A percentile compares a stretch with the other conserved stretches of the same genome.
phyloP scores from a whole-genome alignment of 768 basidiomycete genomes.

The Boletus rufocinnamomeus region DNA sequence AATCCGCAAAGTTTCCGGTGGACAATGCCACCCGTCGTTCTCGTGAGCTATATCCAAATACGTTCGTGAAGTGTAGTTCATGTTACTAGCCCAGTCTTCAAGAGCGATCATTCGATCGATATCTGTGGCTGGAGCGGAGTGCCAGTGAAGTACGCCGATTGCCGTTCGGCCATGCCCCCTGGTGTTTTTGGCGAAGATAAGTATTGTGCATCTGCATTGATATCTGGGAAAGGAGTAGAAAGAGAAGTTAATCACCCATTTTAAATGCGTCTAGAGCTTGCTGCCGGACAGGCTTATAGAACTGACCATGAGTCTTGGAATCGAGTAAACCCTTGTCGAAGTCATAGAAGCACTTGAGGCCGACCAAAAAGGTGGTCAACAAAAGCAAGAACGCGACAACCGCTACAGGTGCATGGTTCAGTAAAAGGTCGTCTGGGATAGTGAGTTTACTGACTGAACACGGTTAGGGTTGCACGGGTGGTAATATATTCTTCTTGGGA shows the following conservation, averaged over 20 bases:
- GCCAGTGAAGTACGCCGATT: constrained; percentile 46
- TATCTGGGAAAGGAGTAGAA: constrained; percentile 39
- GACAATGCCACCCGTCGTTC: neutral
- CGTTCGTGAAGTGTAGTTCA: constrained; percentile 4
- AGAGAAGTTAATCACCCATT: constrained; percentile 40
- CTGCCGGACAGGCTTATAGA: constrained; percentile 35
- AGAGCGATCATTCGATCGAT: constrained; percentile 65
- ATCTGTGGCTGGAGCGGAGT: constrained; percentile 60
- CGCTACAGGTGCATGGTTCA: constrained; percentile 43
- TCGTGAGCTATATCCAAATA: constrained; percentile 8
- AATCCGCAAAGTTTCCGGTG: constrained; percentile 10
- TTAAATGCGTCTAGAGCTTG: constrained; percentile 23
- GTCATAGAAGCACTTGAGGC: constrained; percentile 77
- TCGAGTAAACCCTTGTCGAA: constrained; percentile 77
- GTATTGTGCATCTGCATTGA: constrained; percentile 49
- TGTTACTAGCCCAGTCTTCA: neutral
- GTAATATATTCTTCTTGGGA: constrained; percentile 58
- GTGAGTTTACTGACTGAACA: constrained; percentile 62
- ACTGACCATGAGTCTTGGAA: constrained; percentile 77
- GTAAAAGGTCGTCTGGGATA: neutral
- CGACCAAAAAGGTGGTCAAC: constrained; percentile 72
- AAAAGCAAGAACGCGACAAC: constrained; percentile 75
- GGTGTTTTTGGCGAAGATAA: constrained; percentile 40
- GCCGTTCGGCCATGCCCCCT: constrained; percentile 48
- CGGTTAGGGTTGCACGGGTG: constrained; percentile 78